Percentiles rank a stretch among this genome's conserved stretches.
phyloP scores from a whole-genome alignment of 441 rosid species.

The Raphanus hybrid region DNA sequence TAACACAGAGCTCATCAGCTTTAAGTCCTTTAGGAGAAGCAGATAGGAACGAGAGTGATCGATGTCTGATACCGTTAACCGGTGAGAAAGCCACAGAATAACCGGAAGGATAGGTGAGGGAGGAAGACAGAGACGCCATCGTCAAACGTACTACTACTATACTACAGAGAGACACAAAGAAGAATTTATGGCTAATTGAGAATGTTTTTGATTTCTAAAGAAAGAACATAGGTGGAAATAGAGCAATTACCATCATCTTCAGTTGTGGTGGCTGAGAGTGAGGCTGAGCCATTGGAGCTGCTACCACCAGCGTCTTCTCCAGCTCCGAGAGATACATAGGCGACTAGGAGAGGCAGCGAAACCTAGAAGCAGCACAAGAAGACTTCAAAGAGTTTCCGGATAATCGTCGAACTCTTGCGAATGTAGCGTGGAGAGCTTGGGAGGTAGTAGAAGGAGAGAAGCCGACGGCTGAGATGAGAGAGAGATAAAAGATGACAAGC shows the following conservation, averaged over 20 bases:
- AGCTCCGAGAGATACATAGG: conserved; percentile 42
- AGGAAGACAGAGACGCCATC: conserved; percentile 68
- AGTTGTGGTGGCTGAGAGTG: conserved; percentile 45
- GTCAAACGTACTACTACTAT: not conserved
- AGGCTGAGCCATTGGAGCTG: conserved; percentile 42
- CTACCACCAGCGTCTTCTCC: conserved; percentile 56
- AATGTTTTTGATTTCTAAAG: not conserved
- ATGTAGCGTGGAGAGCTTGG: conserved; percentile 32
- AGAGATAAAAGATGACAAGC: no score
- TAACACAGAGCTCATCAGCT: conserved; percentile 48
- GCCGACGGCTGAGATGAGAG: no score
- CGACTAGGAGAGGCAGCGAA: conserved; percentile 53
- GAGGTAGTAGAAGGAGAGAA: conserved; percentile 32
- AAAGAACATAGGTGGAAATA: conserved; percentile 34
- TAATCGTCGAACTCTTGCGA: conserved; percentile 45
- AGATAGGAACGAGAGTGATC: conserved; percentile 46
- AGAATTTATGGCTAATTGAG: no score
- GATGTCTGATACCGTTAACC: conserved; percentile 24
- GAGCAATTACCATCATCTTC: conserved; percentile 60
- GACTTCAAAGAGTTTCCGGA: conserved; percentile 45
- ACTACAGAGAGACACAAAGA: not conserved
- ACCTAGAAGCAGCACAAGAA: conserved; percentile 46
- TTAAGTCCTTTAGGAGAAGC: conserved; percentile 45
- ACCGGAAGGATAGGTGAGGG: conserved; percentile 41
- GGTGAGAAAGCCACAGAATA: conserved; percentile 45